Evolutionary conservation across 1,284 basidiomycete species (phyloP), one percentile per base, ranked within the genome.

Genomic region (Heliocybe sulcata): DNA sequence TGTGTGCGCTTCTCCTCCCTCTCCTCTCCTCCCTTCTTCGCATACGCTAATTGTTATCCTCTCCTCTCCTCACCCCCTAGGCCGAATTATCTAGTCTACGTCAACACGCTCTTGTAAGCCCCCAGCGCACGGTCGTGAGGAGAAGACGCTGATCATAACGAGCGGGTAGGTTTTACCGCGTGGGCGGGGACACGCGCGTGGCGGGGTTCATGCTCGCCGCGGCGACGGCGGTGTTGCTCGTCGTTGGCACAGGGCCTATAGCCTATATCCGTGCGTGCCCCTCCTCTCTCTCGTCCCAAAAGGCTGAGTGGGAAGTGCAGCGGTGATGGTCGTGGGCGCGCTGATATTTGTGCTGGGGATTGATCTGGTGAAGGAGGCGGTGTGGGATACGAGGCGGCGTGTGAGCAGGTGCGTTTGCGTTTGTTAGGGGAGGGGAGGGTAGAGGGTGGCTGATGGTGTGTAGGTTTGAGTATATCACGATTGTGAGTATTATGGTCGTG

Each of bases 261-360:
- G 88, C 90, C 10, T 94, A 81, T 64, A 87, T 98, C 52, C 94
- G 91, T 94, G 89, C 81, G n/a, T 14, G n/a, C 55, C 23, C 23
- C 3, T 14, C 25, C 35, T n/a, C 29, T 42, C n/a, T 3, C 33
- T 35, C 33, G 9, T 16, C 9, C 33, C 33, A 9, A 35, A 16
- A 29, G 20, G 12, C 25, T n/a, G n/a, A n/a, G n/a, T n/a, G n/a
- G n/a, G n/a, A n/a, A n/a, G n/a, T 52, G 4, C 60, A 93, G 91
- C 92, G 56, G 85, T 95, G 42, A 87, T 92, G 81, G 85, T 94
- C 2, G 92, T 95, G 16, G 90, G 90, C 0, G 89, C 95, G 1
- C 77, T 99, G 56, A 98, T 99, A 64, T 96, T 94, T 62, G 93
- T 98, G 10, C 81, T 99, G 23, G 96, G 96, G 0, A 83, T 98